Evolutionary conservation across 371 early-diverging fungal genomes (phyloP), one percentile per base, ranked within the genome.

Genomic region (Mortierella sp.): DNA sequence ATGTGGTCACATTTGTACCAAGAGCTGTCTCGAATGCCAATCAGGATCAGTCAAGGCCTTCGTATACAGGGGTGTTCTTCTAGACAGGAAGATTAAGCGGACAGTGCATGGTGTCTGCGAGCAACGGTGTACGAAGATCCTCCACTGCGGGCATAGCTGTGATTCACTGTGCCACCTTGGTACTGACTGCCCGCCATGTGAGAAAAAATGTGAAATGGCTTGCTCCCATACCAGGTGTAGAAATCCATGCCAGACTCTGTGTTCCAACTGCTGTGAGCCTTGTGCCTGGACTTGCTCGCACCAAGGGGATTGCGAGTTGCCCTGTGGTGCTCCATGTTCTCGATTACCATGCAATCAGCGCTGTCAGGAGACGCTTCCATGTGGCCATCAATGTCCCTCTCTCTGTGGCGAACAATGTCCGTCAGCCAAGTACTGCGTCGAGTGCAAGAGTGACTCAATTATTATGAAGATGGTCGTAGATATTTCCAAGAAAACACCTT

Each of bases 351-450:
- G 90, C 56, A 83, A 87, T 66, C 9, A 62, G 56, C 76, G 87
- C 12, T 89, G 90, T 55, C 66, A 64, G 8, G 80, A 82, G 60
- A 13, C 1, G 37, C 68, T 89, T 1, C 5, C 23, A 0, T 89
- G 90, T 66, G 88, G 87, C 7, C 87, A 87, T 68, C 87, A 65
- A 34, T 85, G 86, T 61, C 88, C 87, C 1, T 76, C 84, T 1
- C 63, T 89, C 5, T 89, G 89, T 59, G 88, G 89, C 2, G 90
- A 89, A 63, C 49, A 23, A 7, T 89, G 90, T 37, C 87, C 87
- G 0, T 7, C 68, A 0, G 6, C 17, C 2, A 56, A 66, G 47
- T 87, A 63, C 58, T 89, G 90, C 69, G 73, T 69, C n/a, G 80
- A 70, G 53, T 79, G 80, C 64, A 72, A 70, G 66, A 35, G 35